Evolutionary conservation across 306 rosid genomes (phyloP).

Genomic region (Gleditsia sinensis): DNA sequence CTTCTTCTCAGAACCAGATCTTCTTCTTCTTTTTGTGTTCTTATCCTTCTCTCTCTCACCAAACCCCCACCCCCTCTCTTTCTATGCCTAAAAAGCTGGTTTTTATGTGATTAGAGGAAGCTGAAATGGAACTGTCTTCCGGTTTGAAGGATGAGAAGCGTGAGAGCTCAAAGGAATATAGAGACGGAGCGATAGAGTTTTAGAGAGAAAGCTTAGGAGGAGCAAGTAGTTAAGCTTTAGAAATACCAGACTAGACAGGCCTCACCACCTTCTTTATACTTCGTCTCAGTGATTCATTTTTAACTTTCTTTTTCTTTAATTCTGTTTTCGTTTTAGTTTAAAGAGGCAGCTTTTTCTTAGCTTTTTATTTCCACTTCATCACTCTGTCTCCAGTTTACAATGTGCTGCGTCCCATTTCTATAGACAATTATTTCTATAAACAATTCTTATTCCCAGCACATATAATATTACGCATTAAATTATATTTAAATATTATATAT

Average conservation of each 20-base stretch:
- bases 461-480: too few relatives aligned
- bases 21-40: constrained; percentile 5
- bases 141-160: too few relatives aligned
- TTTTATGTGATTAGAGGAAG: constrained; percentile 15
- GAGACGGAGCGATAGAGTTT: neutral
- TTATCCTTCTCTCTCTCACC: constrained; percentile 18
- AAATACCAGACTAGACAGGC: constrained; percentile 34
- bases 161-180: too few relatives aligned
- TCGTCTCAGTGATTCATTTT: constrained; percentile 33
- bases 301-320: neutral
- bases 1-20: constrained; percentile 22
- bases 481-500: too few relatives aligned
- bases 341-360: constrained; percentile 34
- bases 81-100: neutral
- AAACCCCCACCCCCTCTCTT: constrained; percentile 41
- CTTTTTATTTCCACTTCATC: constrained; percentile 34
- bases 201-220: constrained; percentile 21
- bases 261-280: constrained; percentile 59
- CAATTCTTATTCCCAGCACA: too few relatives aligned
- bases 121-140: constrained; percentile 13
- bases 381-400: constrained; percentile 14
- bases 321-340: constrained; percentile 33
- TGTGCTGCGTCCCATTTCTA: constrained; percentile 25
- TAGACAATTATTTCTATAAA: neutral
- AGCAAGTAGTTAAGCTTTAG: constrained; percentile 44